Evolutionary conservation across 2,329 filamentous ascomycete genomes (phyloP).

Genomic region (Diaporthe sp.): DNA sequence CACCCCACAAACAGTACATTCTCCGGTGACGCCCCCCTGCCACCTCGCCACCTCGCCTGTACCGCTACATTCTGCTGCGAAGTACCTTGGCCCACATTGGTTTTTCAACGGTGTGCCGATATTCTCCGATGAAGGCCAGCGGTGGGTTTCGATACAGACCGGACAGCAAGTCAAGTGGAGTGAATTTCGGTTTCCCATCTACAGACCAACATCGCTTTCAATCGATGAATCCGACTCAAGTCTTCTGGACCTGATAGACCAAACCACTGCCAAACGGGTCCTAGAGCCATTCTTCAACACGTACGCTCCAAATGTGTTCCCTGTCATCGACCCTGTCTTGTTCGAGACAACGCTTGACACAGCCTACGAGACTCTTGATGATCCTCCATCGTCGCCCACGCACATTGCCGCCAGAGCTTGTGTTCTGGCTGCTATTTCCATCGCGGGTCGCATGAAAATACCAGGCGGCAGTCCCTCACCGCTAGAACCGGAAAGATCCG

Average conservation of each 20-base stretch:
- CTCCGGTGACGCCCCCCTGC: neutral
- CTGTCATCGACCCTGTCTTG: neutral
- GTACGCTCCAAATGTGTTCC: neutral
- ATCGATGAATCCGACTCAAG: neutral
- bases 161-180: slow-evolving; percentile 16
- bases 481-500: neutral
- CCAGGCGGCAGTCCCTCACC: no score
- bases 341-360: neutral
- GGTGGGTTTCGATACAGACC: slow-evolving; percentile 2
- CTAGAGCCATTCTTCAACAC: neutral
- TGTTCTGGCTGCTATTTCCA: neutral
- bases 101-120: slow-evolving; percentile 10
- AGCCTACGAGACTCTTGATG: neutral
- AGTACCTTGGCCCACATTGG: slow-evolving; percentile 3
- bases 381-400: neutral
- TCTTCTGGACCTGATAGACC: neutral
- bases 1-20: neutral
- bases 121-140: slow-evolving; percentile 8
- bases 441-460: neutral
- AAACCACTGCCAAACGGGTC: neutral
- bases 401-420: slow-evolving; percentile 24
- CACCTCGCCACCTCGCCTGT: neutral
- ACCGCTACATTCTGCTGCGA: neutral
- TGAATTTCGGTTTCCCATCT: neutral
- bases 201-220: neutral